phyloP scores from a whole-genome alignment of 768 basidiomycete genomes.

The Lentinula aciculospora region DNA sequence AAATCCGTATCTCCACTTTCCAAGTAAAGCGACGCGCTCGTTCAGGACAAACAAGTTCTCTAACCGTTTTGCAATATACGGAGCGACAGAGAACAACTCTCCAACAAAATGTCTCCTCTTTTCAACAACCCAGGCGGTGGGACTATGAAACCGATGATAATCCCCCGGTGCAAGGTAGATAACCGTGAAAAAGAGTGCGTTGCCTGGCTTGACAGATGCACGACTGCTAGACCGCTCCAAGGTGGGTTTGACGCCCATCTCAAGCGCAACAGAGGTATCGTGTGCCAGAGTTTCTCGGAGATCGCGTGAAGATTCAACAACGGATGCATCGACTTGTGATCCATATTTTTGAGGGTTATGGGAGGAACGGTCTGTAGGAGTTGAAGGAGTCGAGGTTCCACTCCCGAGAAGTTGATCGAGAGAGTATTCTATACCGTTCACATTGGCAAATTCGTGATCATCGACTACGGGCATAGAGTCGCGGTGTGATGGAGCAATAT shows the following conservation, averaged over 20 bases:
- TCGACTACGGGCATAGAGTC: constrained; percentile 61
- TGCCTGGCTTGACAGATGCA: constrained; percentile 47
- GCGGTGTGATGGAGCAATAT: constrained; percentile 35
- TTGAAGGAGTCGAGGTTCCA: constrained; percentile 30
- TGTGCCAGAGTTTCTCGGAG: constrained; percentile 55
- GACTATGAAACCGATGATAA: constrained; percentile 96
- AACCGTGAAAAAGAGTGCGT: constrained; percentile 87
- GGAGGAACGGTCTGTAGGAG: constrained; percentile 23
- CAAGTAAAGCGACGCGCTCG: constrained; percentile 92
- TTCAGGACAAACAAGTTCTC: constrained; percentile 96
- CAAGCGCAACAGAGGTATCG: constrained; percentile 65
- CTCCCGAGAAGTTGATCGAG: constrained; percentile 84
- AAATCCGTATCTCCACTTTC: constrained; percentile 93
- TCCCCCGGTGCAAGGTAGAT: constrained; percentile 98
- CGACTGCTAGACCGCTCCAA: constrained; percentile 31
- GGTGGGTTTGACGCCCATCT: constrained; percentile 55
- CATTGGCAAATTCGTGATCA: constrained; percentile 89
- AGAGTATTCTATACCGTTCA: constrained; percentile 95
- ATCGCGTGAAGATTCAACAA: constrained; percentile 48
- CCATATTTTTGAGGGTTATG: constrained; percentile 52
- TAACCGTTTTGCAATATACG: constrained; percentile 89
- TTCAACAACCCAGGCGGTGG: constrained; percentile 96
- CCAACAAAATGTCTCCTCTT: constrained; percentile 92
- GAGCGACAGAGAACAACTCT: constrained; percentile 95
- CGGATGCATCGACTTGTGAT: constrained; percentile 69